Evolutionary conservation across 169 alveolate species (phyloP), one percentile per base, ranked within the genome.

Genomic region (Cryptosporidium xiaoi): DNA sequence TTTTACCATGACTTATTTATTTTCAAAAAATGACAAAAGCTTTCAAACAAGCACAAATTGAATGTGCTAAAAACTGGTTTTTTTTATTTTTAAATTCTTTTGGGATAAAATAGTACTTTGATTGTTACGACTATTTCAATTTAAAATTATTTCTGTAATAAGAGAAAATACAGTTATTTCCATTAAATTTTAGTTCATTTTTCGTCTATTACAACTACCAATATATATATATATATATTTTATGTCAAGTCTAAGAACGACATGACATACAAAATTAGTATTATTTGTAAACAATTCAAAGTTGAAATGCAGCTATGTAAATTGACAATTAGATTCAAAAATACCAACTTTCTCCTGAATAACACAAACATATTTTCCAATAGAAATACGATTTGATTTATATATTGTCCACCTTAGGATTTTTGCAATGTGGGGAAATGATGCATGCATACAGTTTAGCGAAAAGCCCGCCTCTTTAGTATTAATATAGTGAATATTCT

Each of bases 191-290:
- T 24, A 24, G 27, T 24, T 24, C 27, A 24, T 24, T 24, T 24
- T 24, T 24, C 27, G 0, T 24, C 27, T 24, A 24, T 24, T 24
- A 24, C 27, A 24, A 24, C 27, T 24, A 24, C 27, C 27, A 24
- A 24, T 24, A 24, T 53, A 16, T 7, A 6, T n/a, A n/a, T 51
- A 51, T n/a, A 53, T 53, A 53, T 20, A 15, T 3, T 16, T 27
- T 20, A 62, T 71, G 87, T 77, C 71, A 44, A 58, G 87, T 77
- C 87, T 77, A 40, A 65, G 18, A 3, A 60, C 58, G 87, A 77
- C 87, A 40, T 77, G 71, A 77, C 83, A 69, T 69, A 24, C 4
- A n/a, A n/a, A n/a, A 53, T 53, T n/a, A n/a, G 4, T 53, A 53
- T 53, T 53, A 24, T 44, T 29, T 66, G 50, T 66, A 15, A 3